Percentiles rank a stretch among this genome's conserved stretches.
phyloP scores from a whole-genome alignment of 2,329 filamentous ascomycete genomes.

The Corynespora cassiicola region DNA sequence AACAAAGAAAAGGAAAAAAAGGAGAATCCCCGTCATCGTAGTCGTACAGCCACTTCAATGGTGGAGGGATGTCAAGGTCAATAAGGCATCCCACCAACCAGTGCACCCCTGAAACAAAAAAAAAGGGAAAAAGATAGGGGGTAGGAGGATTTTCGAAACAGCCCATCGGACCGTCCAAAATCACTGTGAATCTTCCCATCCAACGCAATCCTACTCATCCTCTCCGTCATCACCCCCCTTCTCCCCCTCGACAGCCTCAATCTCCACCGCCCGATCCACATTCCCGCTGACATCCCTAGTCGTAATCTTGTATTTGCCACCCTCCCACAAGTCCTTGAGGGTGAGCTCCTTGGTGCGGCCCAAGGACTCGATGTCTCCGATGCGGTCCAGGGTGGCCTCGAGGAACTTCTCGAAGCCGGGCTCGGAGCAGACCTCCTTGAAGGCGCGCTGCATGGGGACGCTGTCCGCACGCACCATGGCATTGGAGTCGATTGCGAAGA shows the following conservation, averaged over 20 bases:
- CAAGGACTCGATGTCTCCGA: slow-evolving; percentile 90
- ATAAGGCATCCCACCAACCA: too few relatives aligned
- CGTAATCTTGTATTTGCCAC: slow-evolving; percentile 71
- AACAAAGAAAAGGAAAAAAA: too few relatives aligned
- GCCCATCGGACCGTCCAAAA: too few relatives aligned
- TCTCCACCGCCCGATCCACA: slow-evolving; percentile 35
- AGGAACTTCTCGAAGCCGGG: slow-evolving; percentile 83
- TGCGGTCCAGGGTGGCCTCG: slow-evolving; percentile 82
- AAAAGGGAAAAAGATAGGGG: too few relatives aligned
- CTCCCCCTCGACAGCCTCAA: slow-evolving; percentile 38
- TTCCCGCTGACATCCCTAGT: slow-evolving; percentile 35
- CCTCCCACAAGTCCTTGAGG: slow-evolving; percentile 89
- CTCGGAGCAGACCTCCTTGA: slow-evolving; percentile 79
- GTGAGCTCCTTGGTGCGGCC: slow-evolving; percentile 94
- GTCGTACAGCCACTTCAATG: too few relatives aligned
- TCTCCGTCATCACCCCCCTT: slow-evolving; percentile 31
- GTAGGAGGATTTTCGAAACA: background rate
- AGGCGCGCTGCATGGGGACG: slow-evolving; percentile 95
- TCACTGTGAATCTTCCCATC: background rate
- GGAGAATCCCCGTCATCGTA: too few relatives aligned
- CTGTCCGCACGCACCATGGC: slow-evolving; percentile 90
- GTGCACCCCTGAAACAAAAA: too few relatives aligned
- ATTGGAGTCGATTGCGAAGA: slow-evolving; percentile 90
- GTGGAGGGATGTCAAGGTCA: too few relatives aligned
- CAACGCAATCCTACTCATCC: slow-evolving; percentile 10